Base-by-base conservation (phyloP, 257 asterid genomes). In the Jacaranda copaia region DNA sequence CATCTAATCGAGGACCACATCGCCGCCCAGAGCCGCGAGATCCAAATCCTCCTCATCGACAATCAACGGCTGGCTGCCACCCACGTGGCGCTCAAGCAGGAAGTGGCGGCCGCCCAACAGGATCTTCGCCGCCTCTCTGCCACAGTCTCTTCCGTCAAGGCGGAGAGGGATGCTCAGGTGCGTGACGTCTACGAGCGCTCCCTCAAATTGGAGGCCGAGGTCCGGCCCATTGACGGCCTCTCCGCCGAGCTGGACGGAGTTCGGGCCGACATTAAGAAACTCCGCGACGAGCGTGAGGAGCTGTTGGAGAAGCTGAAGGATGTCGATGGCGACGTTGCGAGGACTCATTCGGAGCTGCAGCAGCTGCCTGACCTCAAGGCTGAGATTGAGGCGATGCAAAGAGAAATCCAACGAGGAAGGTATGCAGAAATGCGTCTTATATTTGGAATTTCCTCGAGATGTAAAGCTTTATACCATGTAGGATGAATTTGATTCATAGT, bases 361-460 rank as follows among this genome's bases (percentile, higher is more conserved):
- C 82, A 76, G 43, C 60, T 91, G 67, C 76, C 88, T 5, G 81
- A 46, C 2, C 74, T 95, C 58, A 84, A 84, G 79, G 83, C 81
- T 10, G 97, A 91, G 66, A 82, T 87, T 70, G 93, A 85, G 65
- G 38, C 69, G 7, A 38, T 84, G 89, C 87, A 78, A n/a, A 81
- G 78, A 76, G 97, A 90, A 72, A 79, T 92, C 32, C 85, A 86
- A 53, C 82, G 83, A 81, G 98, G 98, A 90, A 94, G 98, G 98
- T 93, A 83, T 56, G 62, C 18, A 6, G 8, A 4, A 43, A 20
- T 62, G 45, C 57, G 67, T 80, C 48, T 74, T 42, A 57, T 52
- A 5, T 61, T 40, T 25, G 57, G 11, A 46, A 32, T 45, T 60
- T 65, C 48, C 8, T 15, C 9, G 1, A 19, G 71, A 32, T 74